phyloP scores from a whole-genome alignment of 495 filamentous ascomycete genomes.

The Penicillium longicatenatum region DNA sequence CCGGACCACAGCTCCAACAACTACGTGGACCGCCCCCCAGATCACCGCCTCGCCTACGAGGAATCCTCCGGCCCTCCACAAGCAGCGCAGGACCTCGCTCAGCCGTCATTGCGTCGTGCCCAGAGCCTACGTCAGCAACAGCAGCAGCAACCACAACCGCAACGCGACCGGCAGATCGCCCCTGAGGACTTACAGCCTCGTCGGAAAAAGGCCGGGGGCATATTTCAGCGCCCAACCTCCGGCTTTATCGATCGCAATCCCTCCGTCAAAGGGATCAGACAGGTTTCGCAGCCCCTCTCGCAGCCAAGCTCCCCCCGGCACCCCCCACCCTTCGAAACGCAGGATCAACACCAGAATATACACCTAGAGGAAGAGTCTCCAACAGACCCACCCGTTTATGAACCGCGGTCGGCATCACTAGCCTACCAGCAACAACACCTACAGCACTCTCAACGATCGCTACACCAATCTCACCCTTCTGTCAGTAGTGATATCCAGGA shows the following conservation, averaged over 20 bases:
- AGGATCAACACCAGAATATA: slow-evolving; percentile 25
- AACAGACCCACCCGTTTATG: slow-evolving; percentile 11
- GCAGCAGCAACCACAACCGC: slow-evolving; percentile 2
- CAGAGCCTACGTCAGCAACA: slow-evolving; percentile 33
- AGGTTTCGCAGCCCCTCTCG: slow-evolving; percentile 25
- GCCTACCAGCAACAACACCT: slow-evolving; percentile 24
- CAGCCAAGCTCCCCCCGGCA: slow-evolving; percentile 28
- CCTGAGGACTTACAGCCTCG: slow-evolving; percentile 25
- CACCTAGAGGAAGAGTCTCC: slow-evolving; percentile 19
- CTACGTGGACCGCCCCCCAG: slow-evolving; percentile 21
- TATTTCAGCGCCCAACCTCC: slow-evolving; percentile 24
- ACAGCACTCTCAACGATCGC: slow-evolving; percentile 10
- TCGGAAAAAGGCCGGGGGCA: slow-evolving; percentile 10
- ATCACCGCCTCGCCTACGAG: slow-evolving; percentile 9
- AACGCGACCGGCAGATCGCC: slow-evolving; percentile 29
- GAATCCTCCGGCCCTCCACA: slow-evolving; percentile 6
- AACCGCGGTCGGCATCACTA: slow-evolving; percentile 16
- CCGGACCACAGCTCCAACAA: slow-evolving; percentile 27
- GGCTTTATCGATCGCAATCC: slow-evolving; percentile 26
- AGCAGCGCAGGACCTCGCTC: slow-evolving; percentile 19
- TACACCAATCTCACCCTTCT: slow-evolving; percentile 13
- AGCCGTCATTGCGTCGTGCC: slow-evolving; percentile 28
- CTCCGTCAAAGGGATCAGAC: slow-evolving; percentile 23
- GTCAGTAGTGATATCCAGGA: slow-evolving; percentile 4
- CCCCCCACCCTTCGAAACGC: slow-evolving; percentile 9